Conservation (phyloP, 371 early-diverging fungal genomes). For the Dichotomocladium elegans region DNA sequence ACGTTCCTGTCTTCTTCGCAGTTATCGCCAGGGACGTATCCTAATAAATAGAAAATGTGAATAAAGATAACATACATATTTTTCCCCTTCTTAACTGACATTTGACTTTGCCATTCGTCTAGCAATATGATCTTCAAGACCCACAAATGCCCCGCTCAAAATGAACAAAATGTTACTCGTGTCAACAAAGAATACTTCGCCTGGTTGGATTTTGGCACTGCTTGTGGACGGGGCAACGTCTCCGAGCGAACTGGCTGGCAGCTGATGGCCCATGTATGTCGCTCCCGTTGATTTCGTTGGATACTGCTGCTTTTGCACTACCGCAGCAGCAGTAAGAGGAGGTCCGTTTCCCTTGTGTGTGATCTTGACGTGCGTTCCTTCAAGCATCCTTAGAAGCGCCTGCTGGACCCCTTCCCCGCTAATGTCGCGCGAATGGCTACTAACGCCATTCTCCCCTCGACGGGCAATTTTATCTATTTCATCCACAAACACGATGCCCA, state of each 20-base stretch:
- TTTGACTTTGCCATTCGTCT: conserved; percentile 63
- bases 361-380: conserved; percentile 75
- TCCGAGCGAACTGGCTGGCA: background rate
- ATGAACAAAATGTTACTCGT: conserved; percentile 84
- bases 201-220: conserved; percentile 15
- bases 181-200: conserved; percentile 73
- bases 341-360: conserved; percentile 61
- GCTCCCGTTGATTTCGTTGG: conserved; percentile 10
- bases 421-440: conserved; percentile 80
- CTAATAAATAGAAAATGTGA: background rate
- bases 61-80: background rate
- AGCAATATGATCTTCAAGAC: conserved; percentile 70
- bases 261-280: conserved; percentile 7
- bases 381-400: conserved; percentile 73
- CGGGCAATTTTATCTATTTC: conserved; percentile 90
- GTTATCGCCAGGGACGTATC: too few relatives aligned
- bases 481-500: conserved; percentile 91
- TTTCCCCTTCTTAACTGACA: conserved; percentile 5
- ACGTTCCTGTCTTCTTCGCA: too few relatives aligned
- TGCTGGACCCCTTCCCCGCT: conserved; percentile 95
- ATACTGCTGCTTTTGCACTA: conserved; percentile 30
- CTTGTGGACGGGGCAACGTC: background rate
- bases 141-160: conserved; percentile 81
- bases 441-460: conserved; percentile 16
- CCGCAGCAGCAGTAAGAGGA: conserved; percentile 1